phyloP scores from a whole-genome alignment of 495 filamentous ascomycete genomes.

The Trichoderma gamsii region DNA sequence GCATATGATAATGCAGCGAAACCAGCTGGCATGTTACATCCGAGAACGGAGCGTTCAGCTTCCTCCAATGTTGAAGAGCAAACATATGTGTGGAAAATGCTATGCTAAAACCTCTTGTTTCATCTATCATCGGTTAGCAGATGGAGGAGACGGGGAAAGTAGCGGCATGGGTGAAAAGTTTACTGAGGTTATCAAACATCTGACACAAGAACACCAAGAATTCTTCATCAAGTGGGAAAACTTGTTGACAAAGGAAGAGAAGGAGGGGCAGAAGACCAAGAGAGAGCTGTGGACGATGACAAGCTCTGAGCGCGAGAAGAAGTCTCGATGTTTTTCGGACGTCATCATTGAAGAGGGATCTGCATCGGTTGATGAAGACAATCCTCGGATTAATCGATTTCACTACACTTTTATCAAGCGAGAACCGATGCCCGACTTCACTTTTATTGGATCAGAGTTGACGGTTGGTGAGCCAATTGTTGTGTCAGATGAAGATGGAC shows the following conservation, averaged over 20 bases:
- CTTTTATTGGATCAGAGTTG: slow-evolving; percentile 89
- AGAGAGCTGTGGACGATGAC: slow-evolving; percentile 93
- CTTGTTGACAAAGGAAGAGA: slow-evolving; percentile 89
- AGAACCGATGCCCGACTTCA: slow-evolving; percentile 51
- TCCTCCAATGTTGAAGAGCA: slow-evolving; percentile 76
- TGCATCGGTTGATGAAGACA: slow-evolving; percentile 56
- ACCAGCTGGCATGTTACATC: slow-evolving; percentile 76
- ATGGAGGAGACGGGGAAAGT: slow-evolving; percentile 74
- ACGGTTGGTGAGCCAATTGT: slow-evolving; percentile 85
- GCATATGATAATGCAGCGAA: slow-evolving; percentile 96
- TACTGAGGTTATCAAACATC: slow-evolving; percentile 63
- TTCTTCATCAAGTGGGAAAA: slow-evolving; percentile 95
- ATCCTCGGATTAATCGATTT: slow-evolving; percentile 82
- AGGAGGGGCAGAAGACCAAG: slow-evolving; percentile 72
- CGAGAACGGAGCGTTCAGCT: slow-evolving; percentile 69
- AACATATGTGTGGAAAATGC: slow-evolving; percentile 70
- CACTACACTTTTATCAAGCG: slow-evolving; percentile 75
- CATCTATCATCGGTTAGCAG: slow-evolving; percentile 87
- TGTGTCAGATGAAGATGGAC: slow-evolving; percentile 90
- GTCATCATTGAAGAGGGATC: slow-evolving; percentile 75
- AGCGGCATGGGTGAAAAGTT: slow-evolving; percentile 72
- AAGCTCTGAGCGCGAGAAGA: slow-evolving; percentile 78
- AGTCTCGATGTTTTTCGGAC: slow-evolving; percentile 62
- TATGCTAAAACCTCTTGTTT: slow-evolving; percentile 87
- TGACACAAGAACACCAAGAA: slow-evolving; percentile 62